Percentiles rank a stretch among this genome's conserved stretches.
Evolutionary conservation across 805 yeast species (phyloP).

Genomic region (Candida mattraensis): DNA sequence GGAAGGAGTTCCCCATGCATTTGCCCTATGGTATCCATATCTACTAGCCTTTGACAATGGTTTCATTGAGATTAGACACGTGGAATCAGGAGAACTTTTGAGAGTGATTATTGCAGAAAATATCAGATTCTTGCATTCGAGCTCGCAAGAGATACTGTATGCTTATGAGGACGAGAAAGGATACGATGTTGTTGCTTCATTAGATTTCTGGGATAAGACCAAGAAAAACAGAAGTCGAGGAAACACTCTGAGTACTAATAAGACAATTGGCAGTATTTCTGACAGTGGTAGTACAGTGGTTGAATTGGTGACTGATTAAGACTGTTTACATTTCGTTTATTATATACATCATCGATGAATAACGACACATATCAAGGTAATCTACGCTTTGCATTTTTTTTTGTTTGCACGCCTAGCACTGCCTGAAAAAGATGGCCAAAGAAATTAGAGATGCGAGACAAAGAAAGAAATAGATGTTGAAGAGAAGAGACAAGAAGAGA

Average conservation of each 20-base stretch:
- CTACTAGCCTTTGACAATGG: slow-evolving; percentile 85
- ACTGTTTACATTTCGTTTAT: no score
- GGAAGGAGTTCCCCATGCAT: slow-evolving; percentile 94
- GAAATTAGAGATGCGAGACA: no score
- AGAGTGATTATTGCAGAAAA: slow-evolving; percentile 92
- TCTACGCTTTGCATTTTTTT: no score
- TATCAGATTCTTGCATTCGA: slow-evolving; percentile 82
- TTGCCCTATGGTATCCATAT: slow-evolving; percentile 93
- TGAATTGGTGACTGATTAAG: no score
- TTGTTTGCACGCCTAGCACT: no score
- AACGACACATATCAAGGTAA: no score
- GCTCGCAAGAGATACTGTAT: slow-evolving; percentile 89
- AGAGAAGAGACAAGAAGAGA: no score
- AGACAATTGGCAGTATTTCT: no score
- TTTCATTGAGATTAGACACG: slow-evolving; percentile 89
- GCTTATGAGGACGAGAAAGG: slow-evolving; percentile 91
- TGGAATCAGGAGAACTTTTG: slow-evolving; percentile 80
- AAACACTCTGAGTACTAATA: slow-evolving; percentile 13
- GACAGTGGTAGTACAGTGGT: no score
- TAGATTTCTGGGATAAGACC: slow-evolving; percentile 77
- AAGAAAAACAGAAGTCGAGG: slow-evolving; percentile 29
- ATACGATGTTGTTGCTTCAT: slow-evolving; percentile 84
- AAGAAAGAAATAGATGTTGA: no score
- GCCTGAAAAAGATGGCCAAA: no score
- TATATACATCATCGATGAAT: no score